Evolutionary conservation across 2,329 filamentous ascomycete species (phyloP), one percentile per base, ranked within the genome.

Genomic region (Sphaerostilbella broomeana): DNA sequence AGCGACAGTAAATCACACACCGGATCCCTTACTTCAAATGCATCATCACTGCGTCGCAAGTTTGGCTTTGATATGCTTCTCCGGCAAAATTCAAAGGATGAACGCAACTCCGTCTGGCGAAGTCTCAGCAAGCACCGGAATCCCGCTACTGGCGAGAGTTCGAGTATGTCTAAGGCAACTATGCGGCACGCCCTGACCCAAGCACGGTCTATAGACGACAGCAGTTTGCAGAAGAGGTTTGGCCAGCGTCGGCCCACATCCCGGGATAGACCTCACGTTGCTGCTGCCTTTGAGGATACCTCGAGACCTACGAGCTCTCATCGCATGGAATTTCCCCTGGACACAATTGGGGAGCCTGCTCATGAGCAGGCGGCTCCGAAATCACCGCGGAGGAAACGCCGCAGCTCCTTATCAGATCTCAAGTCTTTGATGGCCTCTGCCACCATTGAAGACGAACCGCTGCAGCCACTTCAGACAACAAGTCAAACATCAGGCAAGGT

Each of bases 361-460:
- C 62, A 60, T 12, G 69, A 72, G 39, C 56, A 61, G 5, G 47
- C 52, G 7, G 48, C 57, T 4, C 44, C 56, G 1, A 72, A 66
- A 48, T 58, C 58, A n/a, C 63, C 68, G 30, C 80, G 75, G 57
- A 89, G 81, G 48, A 95, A 94, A 67, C 76, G 90, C 40, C 81
- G 90, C 57, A 95, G 89, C 63, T 95, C 89, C 18, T 66, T 97
- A 28, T 95, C 89, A 4, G 90, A 97, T 59, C 70, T 97, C 33
- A 84, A 79, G 50, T 73, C 68, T 40, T 67, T 86, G 13, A 80
- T 90, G 63, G 73, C 72, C 27, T 71, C 77, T 40, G 70, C 80
- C 7, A 73, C 68, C 9, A 60, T 81, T 17, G 57, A 63, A 1
- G 50, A 59, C 19, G 56, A 60, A 32, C 47, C 62, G 7, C 49